Evolutionary conservation across 768 basidiomycete genomes (phyloP).

Genomic region (Hortiboletus flavorubellus): DNA sequence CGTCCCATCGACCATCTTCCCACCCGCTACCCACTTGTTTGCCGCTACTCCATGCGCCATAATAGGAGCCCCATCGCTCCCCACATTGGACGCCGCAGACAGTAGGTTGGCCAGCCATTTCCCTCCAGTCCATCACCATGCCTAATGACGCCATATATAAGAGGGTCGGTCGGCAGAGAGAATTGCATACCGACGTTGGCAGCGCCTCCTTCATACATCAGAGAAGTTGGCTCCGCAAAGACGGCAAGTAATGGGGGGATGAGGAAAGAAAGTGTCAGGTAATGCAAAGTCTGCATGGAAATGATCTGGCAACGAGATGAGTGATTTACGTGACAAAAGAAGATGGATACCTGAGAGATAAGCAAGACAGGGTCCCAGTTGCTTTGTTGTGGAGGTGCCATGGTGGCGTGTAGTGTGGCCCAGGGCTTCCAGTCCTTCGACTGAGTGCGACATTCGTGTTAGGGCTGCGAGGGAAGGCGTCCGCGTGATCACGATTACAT

Average conservation of each 20-base stretch:
- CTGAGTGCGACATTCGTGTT: neutral
- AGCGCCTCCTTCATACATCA: conserved; percentile 74
- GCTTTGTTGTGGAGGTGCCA: conserved; percentile 39
- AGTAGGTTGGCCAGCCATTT: conserved; percentile 85
- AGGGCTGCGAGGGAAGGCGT: neutral
- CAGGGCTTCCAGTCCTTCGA: neutral
- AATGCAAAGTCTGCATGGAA: conserved; percentile 89
- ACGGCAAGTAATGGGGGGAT: conserved; percentile 73
- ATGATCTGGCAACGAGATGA: conserved; percentile 62
- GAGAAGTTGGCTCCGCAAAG: conserved; percentile 69
- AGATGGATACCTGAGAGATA: conserved; percentile 67
- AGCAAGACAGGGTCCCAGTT: conserved; percentile 91
- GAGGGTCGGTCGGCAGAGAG: neutral
- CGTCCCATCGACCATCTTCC: conserved; percentile 55
- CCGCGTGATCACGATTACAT: conserved; percentile 18
- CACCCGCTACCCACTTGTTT: conserved; percentile 62
- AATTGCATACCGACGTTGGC: conserved; percentile 66
- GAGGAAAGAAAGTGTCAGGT: conserved; percentile 81
- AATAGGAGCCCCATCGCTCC: conserved; percentile 61
- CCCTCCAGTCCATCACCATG: conserved; percentile 97
- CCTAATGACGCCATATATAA: conserved; percentile 37
- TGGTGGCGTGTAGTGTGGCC: conserved; percentile 10
- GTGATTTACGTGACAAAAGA: neutral
- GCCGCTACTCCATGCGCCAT: conserved; percentile 80
- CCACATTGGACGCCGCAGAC: conserved; percentile 62